Evolutionary conservation across 331 rosid genomes (phyloP).

Genomic region (Spiraea crenata): DNA sequence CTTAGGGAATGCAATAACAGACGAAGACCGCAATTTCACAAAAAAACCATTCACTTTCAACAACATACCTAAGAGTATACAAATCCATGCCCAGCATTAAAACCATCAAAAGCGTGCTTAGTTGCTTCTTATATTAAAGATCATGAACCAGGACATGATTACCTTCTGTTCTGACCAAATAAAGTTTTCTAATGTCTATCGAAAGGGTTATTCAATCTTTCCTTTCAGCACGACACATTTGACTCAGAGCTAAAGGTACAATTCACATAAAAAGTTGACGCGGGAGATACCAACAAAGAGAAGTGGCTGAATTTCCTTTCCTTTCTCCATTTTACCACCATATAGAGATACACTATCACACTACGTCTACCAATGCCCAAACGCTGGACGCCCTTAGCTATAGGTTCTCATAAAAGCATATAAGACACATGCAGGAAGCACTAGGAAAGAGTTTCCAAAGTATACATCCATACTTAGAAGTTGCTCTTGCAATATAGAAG

Average conservation of each 20-base stretch:
- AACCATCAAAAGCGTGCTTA: neutral
- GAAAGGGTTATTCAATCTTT: conserved; percentile 2
- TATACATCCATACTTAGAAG: neutral
- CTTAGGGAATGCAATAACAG: neutral
- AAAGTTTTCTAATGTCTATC: neutral
- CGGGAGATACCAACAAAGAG: neutral
- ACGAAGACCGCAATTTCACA: neutral
- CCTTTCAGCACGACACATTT: neutral
- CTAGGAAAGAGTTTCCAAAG: neutral
- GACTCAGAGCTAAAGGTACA: neutral
- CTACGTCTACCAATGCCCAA: neutral
- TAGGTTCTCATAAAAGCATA: no score
- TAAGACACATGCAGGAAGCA: neutral
- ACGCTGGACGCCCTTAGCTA: neutral
- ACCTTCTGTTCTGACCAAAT: conserved; percentile 1
- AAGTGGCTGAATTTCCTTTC: neutral
- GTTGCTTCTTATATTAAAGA: neutral
- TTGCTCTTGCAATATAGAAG: neutral
- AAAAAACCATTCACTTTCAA: neutral
- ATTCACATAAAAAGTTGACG: neutral
- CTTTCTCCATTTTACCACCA: neutral
- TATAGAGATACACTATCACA: neutral
- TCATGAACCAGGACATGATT: neutral
- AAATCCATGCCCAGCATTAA: neutral
- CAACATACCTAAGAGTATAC: neutral